Base-by-base conservation (phyloP, 2,329 filamentous ascomycete genomes). In the Trichoderma lentiforme region DNA sequence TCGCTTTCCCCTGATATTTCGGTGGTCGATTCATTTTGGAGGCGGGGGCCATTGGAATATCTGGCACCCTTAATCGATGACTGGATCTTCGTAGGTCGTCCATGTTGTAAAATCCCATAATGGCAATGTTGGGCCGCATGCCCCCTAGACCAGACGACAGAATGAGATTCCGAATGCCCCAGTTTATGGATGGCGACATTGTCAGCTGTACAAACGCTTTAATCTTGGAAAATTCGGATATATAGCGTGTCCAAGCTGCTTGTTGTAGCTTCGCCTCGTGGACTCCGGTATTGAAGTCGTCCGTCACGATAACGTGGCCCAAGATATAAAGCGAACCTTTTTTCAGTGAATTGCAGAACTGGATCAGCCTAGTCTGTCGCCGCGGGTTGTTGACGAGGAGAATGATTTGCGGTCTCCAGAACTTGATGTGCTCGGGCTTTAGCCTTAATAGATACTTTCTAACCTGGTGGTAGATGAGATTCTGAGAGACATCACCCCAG, bases 401-500 rank as follows among this genome's bases (percentile, higher is more conserved):
- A 62, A 97, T 88, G 57, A 97, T 95, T 75, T 97, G 94, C 0
- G 94, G 94, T 66, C 94, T 87, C 94, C 94, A 97, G 79, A 97
- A 97, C 78, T 97, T 97, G 80, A 97, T 94, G 78, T 97, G 94
- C 76, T 97, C 94, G 43, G 93, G 93, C 64, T 90, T 91, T 34
- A 97, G 84, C n/a, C 93, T 89, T 34, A 97, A 84, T 34, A 97
- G 82, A 77, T 97, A 97, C 77, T 97, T 97, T 73, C 94, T 88
- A 15, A 97, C 93, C 82, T 97, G 94, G 73, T 89, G 74, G 77
- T 97, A 97, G 67, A 97, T 97, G 73, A 97, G 83, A 76, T 93
- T 95, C 77, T 97, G 94, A 9, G 92, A 95, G 21, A 97, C 93
- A 80, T 97, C 94, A 1, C 94, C 94, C 94, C 94, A 97, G 43